Percentiles rank a stretch among this genome's conserved stretches.
These are phyloP conservation scores for Diplotaxis tenuifolia DNA, from an alignment of 345 rosid genomes.

Conservation along the genomic window DNA sequence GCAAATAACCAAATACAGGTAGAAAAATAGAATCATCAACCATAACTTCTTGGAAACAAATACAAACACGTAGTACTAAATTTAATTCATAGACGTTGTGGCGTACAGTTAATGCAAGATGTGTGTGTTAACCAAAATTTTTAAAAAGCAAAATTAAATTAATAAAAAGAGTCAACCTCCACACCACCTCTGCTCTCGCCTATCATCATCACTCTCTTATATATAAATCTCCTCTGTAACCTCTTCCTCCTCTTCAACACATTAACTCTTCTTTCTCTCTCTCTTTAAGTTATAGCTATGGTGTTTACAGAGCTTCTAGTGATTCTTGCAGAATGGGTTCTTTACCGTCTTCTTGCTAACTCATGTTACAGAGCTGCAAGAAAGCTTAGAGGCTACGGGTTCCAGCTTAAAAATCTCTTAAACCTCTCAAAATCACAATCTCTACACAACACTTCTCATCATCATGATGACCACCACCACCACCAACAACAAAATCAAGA, in stretches of 20 bases:
- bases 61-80: not conserved
- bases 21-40: conserved; percentile 11
- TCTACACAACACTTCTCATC: conserved; percentile 21
- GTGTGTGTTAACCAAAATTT: conserved; percentile 27
- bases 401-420: conserved; percentile 41
- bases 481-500: conserved; percentile 35
- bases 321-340: conserved; percentile 59
- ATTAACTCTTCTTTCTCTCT: conserved; percentile 18
- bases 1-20: not conserved
- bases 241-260: conserved; percentile 24
- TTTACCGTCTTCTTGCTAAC: conserved; percentile 56
- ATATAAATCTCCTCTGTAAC: conserved; percentile 23
- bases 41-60: conserved; percentile 32
- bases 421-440: conserved; percentile 24
- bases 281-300: conserved; percentile 38
- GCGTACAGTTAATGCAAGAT: conserved; percentile 32
- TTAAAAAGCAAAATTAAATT: not conserved
- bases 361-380: conserved; percentile 63
- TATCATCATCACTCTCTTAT: conserved; percentile 22
- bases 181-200: conserved; percentile 36
- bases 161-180: conserved; percentile 31
- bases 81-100: conserved; percentile 13
- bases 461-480: conserved; percentile 9
- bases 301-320: conserved; percentile 51
- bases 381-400: conserved; percentile 59